A percentile compares a stretch with the other conserved stretches of the same genome.
These are phyloP conservation scores for Begonia masoniana DNA, from an alignment of 306 rosid species.

Conservation along the genomic window DNA sequence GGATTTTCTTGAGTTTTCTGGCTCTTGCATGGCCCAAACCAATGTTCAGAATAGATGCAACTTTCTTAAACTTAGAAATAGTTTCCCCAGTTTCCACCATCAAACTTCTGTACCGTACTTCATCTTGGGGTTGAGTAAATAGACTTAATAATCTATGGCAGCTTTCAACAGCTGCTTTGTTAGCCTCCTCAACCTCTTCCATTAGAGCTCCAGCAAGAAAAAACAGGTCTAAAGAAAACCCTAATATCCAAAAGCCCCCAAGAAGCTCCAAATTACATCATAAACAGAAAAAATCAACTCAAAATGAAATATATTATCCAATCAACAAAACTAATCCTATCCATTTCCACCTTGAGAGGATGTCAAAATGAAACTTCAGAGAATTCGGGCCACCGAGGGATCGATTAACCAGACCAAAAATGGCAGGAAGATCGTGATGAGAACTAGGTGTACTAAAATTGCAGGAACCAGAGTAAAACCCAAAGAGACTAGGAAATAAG, in stretches of 20 bases:
- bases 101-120: constrained; percentile 31
- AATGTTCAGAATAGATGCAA: constrained; percentile 60
- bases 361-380: too few species aligned
- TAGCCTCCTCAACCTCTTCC: constrained; percentile 15
- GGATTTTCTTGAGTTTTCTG: constrained; percentile 42
- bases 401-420: not conserved
- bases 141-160: constrained; percentile 8
- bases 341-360: too few species aligned
- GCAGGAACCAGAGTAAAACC: not conserved
- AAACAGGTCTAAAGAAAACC: not conserved
- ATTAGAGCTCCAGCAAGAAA: not conserved
- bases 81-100: constrained; percentile 72
- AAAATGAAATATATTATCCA: not conserved
- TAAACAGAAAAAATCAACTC: not conserved
- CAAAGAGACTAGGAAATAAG: not conserved
- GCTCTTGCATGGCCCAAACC: constrained; percentile 83
- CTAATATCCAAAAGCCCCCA: not conserved
- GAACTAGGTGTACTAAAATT: not conserved
- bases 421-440: not conserved
- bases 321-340: not conserved
- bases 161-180: constrained; percentile 13
- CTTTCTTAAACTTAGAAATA: constrained; percentile 77
- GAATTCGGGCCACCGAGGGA: too few species aligned
- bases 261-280: too few species aligned
- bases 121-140: constrained; percentile 51